phyloP scores from a whole-genome alignment of 306 rosid genomes.

The Rosa persica region DNA sequence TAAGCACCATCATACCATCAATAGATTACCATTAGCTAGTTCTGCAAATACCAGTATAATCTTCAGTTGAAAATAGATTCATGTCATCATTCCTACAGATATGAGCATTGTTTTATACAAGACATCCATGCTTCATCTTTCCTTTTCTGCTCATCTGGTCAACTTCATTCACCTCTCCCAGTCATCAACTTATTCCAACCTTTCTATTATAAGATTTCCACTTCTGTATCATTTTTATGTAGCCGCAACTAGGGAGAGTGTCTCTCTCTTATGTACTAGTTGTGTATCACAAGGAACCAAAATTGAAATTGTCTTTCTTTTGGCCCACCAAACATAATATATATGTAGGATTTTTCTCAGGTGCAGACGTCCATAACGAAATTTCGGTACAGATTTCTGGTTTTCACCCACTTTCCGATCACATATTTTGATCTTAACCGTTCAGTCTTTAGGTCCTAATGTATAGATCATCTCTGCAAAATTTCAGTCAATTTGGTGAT shows the following conservation, averaged over 20 bases:
- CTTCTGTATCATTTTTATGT: neutral
- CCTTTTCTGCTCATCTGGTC: neutral
- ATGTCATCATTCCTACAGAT: neutral
- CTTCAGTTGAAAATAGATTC: neutral
- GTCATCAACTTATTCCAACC: neutral
- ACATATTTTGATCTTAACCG: no score
- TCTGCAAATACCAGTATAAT: neutral
- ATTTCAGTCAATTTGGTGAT: no score
- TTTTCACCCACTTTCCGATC: no score
- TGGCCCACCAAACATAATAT: neutral
- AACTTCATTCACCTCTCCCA: neutral
- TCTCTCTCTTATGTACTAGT: neutral
- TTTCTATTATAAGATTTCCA: neutral
- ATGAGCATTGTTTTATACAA: neutral
- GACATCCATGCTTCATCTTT: neutral
- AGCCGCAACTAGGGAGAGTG: neutral
- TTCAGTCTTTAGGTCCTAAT: no score
- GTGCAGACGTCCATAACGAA: no score
- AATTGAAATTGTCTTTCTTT: neutral
- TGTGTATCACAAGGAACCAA: neutral
- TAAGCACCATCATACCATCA: neutral
- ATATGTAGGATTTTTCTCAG: no score
- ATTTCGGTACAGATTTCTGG: no score
- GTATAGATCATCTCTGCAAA: no score
- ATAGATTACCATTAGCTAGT: neutral